Conservation (phyloP, 208 protist species). For the Porcisia hertigi region DNA sequence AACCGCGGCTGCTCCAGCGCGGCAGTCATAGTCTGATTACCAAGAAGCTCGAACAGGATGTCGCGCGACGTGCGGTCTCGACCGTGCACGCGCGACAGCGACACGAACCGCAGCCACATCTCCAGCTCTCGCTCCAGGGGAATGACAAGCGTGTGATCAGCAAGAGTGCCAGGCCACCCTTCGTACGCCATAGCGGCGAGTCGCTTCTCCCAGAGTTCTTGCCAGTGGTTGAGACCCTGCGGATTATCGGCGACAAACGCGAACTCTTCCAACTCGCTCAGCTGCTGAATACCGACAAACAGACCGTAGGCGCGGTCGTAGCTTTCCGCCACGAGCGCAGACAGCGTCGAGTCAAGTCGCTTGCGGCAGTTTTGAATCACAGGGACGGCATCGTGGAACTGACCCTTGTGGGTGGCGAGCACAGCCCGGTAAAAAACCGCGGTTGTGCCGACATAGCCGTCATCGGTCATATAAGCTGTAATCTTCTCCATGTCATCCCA, state of each 20-base stretch:
- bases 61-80: constrained; percentile 86
- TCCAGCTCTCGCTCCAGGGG: constrained; percentile 92
- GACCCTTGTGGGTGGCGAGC: constrained; percentile 63
- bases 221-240: constrained; percentile 74
- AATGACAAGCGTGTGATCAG: constrained; percentile 95
- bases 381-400: constrained; percentile 83
- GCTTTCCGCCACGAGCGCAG: constrained; percentile 96
- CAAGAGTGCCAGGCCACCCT: constrained; percentile 97
- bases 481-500: constrained; percentile 95
- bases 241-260: constrained; percentile 69
- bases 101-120: constrained; percentile 98
- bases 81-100: constrained; percentile 91
- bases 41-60: constrained; percentile 87
- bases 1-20: constrained; percentile 55
- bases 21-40: constrained; percentile 62
- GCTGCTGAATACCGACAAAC: constrained; percentile 97
- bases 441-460: constrained; percentile 89
- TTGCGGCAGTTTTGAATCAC: constrained; percentile 93
- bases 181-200: constrained; percentile 92
- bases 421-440: constrained; percentile 93
- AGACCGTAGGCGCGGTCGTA: constrained; percentile 98
- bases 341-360: constrained; percentile 94
- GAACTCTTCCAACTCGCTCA: constrained; percentile 99
- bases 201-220: constrained; percentile 86
- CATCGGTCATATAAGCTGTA: constrained; percentile 84